Evolutionary conservation across 2,329 filamentous ascomycete genomes (phyloP).

Genomic region (Monosporascus sp.): DNA sequence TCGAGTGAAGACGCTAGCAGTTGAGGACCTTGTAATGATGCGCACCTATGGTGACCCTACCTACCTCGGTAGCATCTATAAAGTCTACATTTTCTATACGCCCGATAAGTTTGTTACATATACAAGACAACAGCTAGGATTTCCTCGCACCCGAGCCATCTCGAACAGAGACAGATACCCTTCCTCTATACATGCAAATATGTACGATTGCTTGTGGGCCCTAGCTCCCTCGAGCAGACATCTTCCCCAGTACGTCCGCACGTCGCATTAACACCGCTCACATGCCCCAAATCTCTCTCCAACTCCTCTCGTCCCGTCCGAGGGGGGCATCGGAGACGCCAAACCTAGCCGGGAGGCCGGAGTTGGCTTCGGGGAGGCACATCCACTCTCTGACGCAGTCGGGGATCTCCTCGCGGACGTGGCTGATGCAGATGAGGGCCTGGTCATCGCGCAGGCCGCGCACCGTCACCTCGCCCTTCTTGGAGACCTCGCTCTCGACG

Average conservation of each 20-base stretch:
- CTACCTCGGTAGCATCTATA: too few relatives aligned
- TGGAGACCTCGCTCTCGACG: conserved; percentile 42
- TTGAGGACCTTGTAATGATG: too few relatives aligned
- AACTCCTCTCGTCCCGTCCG: conserved; percentile 49
- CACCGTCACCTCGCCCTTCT: conserved; percentile 44
- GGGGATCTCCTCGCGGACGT: conserved; percentile 86
- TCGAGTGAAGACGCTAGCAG: too few relatives aligned
- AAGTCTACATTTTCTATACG: too few relatives aligned
- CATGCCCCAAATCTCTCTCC: conserved; percentile 62
- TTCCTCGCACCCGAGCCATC: too few relatives aligned
- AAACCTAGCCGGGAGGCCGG: conserved; percentile 54
- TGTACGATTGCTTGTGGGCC: too few relatives aligned
- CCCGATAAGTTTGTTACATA: too few relatives aligned
- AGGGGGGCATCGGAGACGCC: conserved; percentile 60
- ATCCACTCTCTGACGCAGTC: conserved; percentile 79
- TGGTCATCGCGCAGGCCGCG: conserved; percentile 63
- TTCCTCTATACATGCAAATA: too few relatives aligned
- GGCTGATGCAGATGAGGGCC: conserved; percentile 86
- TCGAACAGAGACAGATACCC: too few relatives aligned
- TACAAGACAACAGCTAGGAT: too few relatives aligned
- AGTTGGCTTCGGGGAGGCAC: conserved; percentile 72
- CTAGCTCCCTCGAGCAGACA: neutral
- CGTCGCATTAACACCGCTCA: neutral
- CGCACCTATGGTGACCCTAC: too few relatives aligned
- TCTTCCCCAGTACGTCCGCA: neutral